These are phyloP conservation scores for Cyberlindnera veronae DNA, from an alignment of 805 yeast species.

Conservation along the genomic window DNA sequence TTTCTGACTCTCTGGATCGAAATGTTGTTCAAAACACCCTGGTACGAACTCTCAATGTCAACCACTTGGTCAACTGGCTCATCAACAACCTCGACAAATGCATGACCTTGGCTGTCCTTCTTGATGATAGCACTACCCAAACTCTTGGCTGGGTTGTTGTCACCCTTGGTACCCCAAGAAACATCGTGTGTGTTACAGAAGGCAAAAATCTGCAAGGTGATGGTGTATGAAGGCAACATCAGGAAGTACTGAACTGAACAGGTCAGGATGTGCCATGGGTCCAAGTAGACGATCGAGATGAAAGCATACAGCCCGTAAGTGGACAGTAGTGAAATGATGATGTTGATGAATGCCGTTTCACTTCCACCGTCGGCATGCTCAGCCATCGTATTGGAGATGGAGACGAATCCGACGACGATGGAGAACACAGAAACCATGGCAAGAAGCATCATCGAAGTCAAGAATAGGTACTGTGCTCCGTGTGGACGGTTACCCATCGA, in stretches of 20 bases:
- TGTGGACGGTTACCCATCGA: constrained; percentile 98
- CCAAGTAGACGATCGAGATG: constrained; percentile 81
- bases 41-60: constrained; percentile 80
- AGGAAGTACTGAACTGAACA: constrained; percentile 85
- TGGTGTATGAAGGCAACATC: constrained; percentile 86
- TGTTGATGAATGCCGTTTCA: constrained; percentile 58
- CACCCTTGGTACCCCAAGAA: constrained; percentile 99
- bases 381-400: constrained; percentile 55
- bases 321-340: constrained; percentile 79
- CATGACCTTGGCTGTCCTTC: constrained; percentile 69
- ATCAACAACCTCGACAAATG: constrained; percentile 73
- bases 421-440: constrained; percentile 82
- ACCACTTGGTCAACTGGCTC: constrained; percentile 63
- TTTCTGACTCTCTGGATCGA: constrained; percentile 66
- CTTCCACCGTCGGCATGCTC: constrained; percentile 28
- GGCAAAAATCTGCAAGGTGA: constrained; percentile 92
- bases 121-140: constrained; percentile 75
- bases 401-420: constrained; percentile 75
- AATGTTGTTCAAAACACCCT: constrained; percentile 67
- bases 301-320: constrained; percentile 87
- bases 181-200: constrained; percentile 98
- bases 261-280: constrained; percentile 94
- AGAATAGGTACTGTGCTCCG: constrained; percentile 81
- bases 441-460: constrained; percentile 65
- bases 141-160: constrained; percentile 62